Conservation (phyloP, 352 stramenopile species). For the Thalassiosira sp. region DNA sequence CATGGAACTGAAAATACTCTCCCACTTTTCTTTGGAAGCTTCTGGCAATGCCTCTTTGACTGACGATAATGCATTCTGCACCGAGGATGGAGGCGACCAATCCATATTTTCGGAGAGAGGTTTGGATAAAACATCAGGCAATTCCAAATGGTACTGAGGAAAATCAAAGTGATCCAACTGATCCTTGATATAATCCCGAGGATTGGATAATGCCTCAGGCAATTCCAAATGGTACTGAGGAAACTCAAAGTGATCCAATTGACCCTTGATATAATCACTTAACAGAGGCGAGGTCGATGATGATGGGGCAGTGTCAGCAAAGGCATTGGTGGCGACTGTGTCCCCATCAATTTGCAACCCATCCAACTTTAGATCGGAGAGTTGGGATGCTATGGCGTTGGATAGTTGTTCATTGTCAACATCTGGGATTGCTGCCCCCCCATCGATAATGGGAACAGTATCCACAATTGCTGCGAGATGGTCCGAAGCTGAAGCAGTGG, state of each 20-base stretch:
- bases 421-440: neutral
- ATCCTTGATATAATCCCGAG: conserved; percentile 18
- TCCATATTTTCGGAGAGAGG: no score
- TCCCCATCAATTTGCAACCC: conserved; percentile 2
- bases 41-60: no score
- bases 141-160: conserved; percentile 8
- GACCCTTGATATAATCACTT: conserved; percentile 14
- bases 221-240: conserved; percentile 12
- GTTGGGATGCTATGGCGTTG: conserved; percentile 3
- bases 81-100: no score
- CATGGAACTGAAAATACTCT: no score
- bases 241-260: conserved; percentile 6
- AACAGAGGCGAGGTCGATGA: no score
- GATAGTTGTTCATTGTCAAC: neutral
- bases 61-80: no score
- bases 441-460: neutral
- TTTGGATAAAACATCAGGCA: no score
- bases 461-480: neutral
- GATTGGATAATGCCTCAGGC: no score
- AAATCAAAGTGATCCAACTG: conserved; percentile 7
- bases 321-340: neutral
- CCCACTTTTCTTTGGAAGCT: no score
- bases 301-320: neutral
- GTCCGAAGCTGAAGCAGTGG: no score
- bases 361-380: conserved; percentile 8